Evolutionary conservation across 2,329 filamentous ascomycete species (phyloP).

Genomic region (Juglanconis sp.): DNA sequence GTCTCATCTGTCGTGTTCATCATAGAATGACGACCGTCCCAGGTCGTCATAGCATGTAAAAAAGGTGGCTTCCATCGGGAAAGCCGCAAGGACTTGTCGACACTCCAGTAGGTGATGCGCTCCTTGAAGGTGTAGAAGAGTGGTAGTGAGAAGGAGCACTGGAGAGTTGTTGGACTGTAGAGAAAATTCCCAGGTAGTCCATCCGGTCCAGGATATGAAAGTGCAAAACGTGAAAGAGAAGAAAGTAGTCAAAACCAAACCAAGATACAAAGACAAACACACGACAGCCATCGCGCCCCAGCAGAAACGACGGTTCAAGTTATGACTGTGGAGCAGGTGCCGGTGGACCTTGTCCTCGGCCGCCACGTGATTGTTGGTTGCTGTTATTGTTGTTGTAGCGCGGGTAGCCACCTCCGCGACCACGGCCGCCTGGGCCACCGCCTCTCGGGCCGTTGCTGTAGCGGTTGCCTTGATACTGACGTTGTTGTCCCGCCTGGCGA

Average conservation of each 20-base stretch:
- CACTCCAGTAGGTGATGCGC: not conserved
- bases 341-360: constrained; percentile 23
- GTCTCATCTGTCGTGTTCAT: constrained; percentile 4
- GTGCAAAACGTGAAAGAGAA: constrained; percentile 1
- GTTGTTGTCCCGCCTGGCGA: constrained; percentile 35
- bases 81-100: not conserved
- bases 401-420: constrained; percentile 26
- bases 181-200: not conserved
- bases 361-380: constrained; percentile 23
- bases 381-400: constrained; percentile 25
- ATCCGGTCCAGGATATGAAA: constrained; percentile 9
- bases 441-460: constrained; percentile 32
- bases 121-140: not conserved
- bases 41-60: not conserved
- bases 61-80: not conserved
- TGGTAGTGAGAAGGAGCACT: not conserved
- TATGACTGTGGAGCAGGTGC: constrained; percentile 21
- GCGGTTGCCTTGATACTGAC: constrained; percentile 34
- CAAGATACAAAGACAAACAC: constrained; percentile 6
- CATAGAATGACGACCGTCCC: not conserved
- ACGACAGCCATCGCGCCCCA: not conserved
- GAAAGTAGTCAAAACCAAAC: constrained; percentile 7
- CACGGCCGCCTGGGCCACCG: constrained; percentile 33
- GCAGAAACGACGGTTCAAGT: not conserved
- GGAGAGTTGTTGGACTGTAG: constrained; percentile 1